Evolutionary conservation across 2,329 filamentous ascomycete species (phyloP).

Genomic region (Diaporthe vexans): DNA sequence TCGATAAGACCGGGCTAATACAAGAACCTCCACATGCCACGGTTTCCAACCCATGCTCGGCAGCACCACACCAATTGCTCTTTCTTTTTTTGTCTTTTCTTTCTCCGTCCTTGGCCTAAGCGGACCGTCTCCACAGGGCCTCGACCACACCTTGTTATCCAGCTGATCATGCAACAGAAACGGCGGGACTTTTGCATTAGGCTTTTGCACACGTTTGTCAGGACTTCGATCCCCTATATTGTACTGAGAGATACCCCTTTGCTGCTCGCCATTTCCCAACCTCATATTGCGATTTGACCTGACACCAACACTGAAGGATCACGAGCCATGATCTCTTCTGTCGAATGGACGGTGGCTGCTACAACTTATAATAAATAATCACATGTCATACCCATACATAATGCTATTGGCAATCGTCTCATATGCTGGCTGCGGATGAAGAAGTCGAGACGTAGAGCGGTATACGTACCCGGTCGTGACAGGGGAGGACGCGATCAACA

Average conservation of each 20-base stretch:
- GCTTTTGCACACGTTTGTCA: slow-evolving; percentile 28
- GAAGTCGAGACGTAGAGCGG: background rate
- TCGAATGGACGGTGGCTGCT: background rate
- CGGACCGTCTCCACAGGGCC: background rate
- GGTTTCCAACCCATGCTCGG: background rate
- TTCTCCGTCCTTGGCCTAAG: background rate
- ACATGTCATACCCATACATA: background rate
- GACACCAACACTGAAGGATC: background rate
- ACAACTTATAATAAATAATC: background rate
- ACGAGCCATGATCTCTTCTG: background rate
- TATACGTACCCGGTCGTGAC: no score
- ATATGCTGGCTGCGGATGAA: background rate
- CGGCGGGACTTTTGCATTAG: slow-evolving; percentile 16
- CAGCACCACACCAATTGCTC: background rate
- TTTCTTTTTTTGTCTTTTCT: no score
- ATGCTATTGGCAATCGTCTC: background rate
- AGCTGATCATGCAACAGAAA: background rate
- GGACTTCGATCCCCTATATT: slow-evolving; percentile 18
- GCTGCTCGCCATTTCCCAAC: background rate
- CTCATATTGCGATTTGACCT: background rate
- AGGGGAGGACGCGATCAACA: background rate
- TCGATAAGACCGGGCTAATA: background rate
- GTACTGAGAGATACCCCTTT: slow-evolving; percentile 36
- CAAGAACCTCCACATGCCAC: background rate
- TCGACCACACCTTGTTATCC: background rate